Evolutionary conservation across 2,329 filamentous ascomycete genomes (phyloP).

Genomic region (Claviceps quebecensis): DNA sequence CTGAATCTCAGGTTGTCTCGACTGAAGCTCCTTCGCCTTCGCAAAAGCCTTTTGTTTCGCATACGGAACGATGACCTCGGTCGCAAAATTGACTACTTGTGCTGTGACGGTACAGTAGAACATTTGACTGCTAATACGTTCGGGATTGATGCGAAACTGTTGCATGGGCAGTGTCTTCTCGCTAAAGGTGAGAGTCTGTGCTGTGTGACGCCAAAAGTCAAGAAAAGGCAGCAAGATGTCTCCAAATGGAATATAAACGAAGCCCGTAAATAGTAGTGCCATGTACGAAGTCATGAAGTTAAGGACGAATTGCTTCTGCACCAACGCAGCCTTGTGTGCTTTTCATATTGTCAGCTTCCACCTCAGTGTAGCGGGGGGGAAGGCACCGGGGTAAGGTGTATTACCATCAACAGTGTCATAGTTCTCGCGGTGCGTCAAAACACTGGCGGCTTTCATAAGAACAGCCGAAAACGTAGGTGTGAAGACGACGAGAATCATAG

Average conservation of each 20-base stretch:
- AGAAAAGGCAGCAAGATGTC: slow-evolving; percentile 72
- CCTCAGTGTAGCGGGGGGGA: background rate
- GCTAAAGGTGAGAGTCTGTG: slow-evolving; percentile 60
- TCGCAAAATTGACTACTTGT: slow-evolving; percentile 73
- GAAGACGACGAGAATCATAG: slow-evolving; percentile 67
- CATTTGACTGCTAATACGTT: slow-evolving; percentile 75
- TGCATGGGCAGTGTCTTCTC: slow-evolving; percentile 53
- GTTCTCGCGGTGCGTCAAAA: slow-evolving; percentile 74
- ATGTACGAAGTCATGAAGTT: slow-evolving; percentile 96
- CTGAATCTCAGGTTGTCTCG: slow-evolving; percentile 37
- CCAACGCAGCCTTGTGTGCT: slow-evolving; percentile 71
- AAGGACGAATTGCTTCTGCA: slow-evolving; percentile 86
- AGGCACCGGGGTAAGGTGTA: slow-evolving; percentile 8
- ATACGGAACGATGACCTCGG: slow-evolving; percentile 76
- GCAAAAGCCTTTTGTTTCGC: slow-evolving; percentile 64
- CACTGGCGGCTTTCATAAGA: slow-evolving; percentile 62
- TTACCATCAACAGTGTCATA: slow-evolving; percentile 69
- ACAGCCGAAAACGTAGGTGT: slow-evolving; percentile 66
- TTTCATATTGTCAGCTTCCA: background rate
- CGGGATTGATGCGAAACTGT: slow-evolving; percentile 69
- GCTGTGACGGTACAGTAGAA: slow-evolving; percentile 94
- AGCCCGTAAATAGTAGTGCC: slow-evolving; percentile 81
- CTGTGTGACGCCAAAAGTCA: slow-evolving; percentile 62
- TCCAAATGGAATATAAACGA: slow-evolving; percentile 89
- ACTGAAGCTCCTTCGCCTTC: slow-evolving; percentile 66